Conservation (phyloP, 176 grass and related monocot species). For the Cocos nucifera region DNA sequence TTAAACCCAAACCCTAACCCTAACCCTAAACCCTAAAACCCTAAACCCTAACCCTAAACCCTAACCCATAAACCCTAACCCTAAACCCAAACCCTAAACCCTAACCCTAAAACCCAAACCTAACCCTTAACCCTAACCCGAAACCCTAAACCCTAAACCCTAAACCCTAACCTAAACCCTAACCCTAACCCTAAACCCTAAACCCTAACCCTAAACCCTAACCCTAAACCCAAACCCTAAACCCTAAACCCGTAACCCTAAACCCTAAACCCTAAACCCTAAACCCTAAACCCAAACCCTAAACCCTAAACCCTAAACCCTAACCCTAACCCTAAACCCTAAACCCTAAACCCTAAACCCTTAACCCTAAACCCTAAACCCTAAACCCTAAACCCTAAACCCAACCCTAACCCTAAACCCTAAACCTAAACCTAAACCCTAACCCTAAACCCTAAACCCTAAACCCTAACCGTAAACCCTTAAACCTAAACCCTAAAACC, state of each 20-base stretch:
- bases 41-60: not conserved
- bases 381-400: no score
- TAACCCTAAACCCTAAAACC: conserved; percentile 5
- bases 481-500: conserved; percentile 12
- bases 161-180: conserved; percentile 13
- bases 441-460: conserved; percentile 11
- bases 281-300: conserved; percentile 13
- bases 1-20: conserved; percentile 15
- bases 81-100: conserved; percentile 18
- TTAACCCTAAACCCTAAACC: conserved; percentile 22
- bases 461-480: conserved; percentile 7
- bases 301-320: conserved; percentile 21
- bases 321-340: conserved; percentile 16
- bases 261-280: conserved; percentile 21
- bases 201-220: conserved; percentile 24
- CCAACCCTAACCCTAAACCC: no score
- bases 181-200: conserved; percentile 16
- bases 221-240: conserved; percentile 14
- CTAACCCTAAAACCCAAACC: conserved; percentile 14
- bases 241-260: conserved; percentile 8
- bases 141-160: conserved; percentile 7
- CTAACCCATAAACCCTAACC: conserved; percentile 7
- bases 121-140: conserved; percentile 12
- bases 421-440: conserved; percentile 10
- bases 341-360: conserved; percentile 24